Base-by-base conservation (phyloP, 176 grass and related monocot genomes). In the Elaeis guineensis region DNA sequence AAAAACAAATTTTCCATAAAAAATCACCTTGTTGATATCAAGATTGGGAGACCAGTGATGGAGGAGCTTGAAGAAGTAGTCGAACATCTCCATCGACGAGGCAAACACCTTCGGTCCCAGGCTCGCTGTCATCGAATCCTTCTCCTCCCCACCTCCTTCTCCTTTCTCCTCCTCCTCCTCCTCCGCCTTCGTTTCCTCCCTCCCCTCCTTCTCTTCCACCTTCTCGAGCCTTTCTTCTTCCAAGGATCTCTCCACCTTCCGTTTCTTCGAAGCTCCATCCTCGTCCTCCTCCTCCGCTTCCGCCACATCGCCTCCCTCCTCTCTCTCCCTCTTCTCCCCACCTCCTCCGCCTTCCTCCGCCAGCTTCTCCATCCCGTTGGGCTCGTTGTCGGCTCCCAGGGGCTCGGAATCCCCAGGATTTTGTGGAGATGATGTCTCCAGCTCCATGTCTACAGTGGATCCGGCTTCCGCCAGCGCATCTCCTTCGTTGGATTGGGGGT, bases 81-180 rank as follows among this genome's bases (percentile, higher is more conserved):
- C 67, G 29, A 98, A 98, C 85, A 93, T 89, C 65, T 92, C 84
- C n/a, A 72, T 59, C 17, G 79, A 61, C 29, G 81, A 62, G 65
- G 57, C 54, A 64, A 98, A 98, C 73, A 83, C 80, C 72, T 92
- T 98, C 2, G 94, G 88, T 11, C 94, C 94, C 50, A 98, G 15
- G 20, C 78, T 98, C 32, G 78, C 94, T 29, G 68, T 63, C 59
- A 62, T 77, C 28, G 35, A 50, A 19, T 80, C 70, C n/a, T 39
- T 19, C 25, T 35, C 68, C 26, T 78, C 75, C 3, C 7, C 62
- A 17, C 25, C 51, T 17, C 17, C 11, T 9, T 14, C 54, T 7
- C 21, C 7, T 21, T 35, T 23, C 4, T 73, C 24, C 1, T 50
- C 61, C 28, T 15, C 49, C 48, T 29, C 35, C 50, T 59, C 70